Conservation (phyloP, 208 protist species). For the Leishmania aethiopica region DNA sequence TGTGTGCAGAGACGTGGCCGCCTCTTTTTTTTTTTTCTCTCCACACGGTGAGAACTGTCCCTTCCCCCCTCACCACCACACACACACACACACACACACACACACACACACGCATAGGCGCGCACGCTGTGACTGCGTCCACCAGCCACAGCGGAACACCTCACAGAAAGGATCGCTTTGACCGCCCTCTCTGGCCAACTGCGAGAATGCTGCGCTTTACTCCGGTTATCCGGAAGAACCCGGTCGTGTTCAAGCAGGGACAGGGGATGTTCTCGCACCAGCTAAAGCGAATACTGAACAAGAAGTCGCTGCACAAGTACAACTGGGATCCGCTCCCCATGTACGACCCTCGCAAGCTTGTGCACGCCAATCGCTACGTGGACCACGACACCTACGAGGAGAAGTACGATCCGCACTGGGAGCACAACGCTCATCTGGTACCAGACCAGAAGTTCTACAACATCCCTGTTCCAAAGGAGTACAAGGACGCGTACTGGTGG, state of each 20-base stretch:
- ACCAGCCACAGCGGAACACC: not conserved
- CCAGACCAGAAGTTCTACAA: constrained; percentile 86
- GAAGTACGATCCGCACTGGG: constrained; percentile 81
- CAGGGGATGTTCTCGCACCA: constrained; percentile 93
- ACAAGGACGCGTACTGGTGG: constrained; percentile 94
- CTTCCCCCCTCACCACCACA: not conserved
- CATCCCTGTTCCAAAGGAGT: constrained; percentile 83
- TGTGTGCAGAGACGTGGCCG: not conserved
- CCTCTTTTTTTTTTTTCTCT: not conserved
- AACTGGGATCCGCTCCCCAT: constrained; percentile 91
- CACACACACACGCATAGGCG: not conserved
- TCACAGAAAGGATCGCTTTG: not conserved
- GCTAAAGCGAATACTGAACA: constrained; percentile 90
- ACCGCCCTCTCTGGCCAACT: not conserved
- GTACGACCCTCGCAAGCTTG: constrained; percentile 89
- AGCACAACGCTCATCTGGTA: constrained; percentile 64
- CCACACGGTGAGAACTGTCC: not conserved
- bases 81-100: too few relatives aligned
- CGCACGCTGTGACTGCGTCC: not conserved
- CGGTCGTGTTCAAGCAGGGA: constrained; percentile 89
- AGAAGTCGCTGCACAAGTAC: constrained; percentile 88
- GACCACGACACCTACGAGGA: constrained; percentile 88
- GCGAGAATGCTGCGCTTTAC: constrained; percentile 63
- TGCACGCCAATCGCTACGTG: constrained; percentile 77
- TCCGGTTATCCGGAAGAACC: constrained; percentile 66